Evolutionary conservation across 306 rosid genomes (phyloP).

Genomic region (Abrus pulchellus): DNA sequence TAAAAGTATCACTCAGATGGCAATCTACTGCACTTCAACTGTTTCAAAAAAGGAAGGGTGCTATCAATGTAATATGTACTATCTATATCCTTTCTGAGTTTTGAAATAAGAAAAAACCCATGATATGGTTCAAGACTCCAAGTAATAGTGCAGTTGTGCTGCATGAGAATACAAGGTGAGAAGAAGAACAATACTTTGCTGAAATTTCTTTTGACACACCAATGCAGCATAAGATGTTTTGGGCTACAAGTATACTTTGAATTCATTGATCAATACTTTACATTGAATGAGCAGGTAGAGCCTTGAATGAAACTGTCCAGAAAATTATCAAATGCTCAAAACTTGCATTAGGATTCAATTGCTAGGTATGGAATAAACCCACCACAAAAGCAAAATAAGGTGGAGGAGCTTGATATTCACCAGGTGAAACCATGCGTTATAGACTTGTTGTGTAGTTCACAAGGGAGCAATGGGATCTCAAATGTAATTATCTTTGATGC

Average conservation of each 20-base stretch:
- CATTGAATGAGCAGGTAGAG: conserved; percentile 16
- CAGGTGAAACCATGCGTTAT: no score
- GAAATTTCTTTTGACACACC: conserved; percentile 12
- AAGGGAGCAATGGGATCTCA: no score
- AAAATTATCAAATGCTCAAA: not conserved
- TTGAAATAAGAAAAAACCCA: conserved; percentile 21
- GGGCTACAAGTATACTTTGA: conserved; percentile 9
- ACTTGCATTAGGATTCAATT: not conserved
- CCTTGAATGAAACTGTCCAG: conserved; percentile 24
- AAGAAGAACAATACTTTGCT: not conserved
- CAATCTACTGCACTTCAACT: conserved; percentile 22
- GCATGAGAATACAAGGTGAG: not conserved
- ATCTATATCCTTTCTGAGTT: conserved; percentile 8
- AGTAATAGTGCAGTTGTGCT: conserved; percentile 19
- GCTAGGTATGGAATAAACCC: no score
- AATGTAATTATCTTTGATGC: no score
- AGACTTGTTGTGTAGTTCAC: no score
- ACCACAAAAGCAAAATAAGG: no score
- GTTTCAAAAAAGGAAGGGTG: conserved; percentile 33
- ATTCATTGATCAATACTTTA: not conserved
- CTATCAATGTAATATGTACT: conserved; percentile 12
- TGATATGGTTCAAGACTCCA: conserved; percentile 2
- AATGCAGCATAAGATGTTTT: conserved; percentile 21
- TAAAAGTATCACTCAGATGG: conserved; percentile 43
- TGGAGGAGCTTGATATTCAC: no score